These are phyloP conservation scores for Fagopyrum tataricum DNA, from an alignment of 148 eudicot genomes.

Conservation along the genomic window DNA sequence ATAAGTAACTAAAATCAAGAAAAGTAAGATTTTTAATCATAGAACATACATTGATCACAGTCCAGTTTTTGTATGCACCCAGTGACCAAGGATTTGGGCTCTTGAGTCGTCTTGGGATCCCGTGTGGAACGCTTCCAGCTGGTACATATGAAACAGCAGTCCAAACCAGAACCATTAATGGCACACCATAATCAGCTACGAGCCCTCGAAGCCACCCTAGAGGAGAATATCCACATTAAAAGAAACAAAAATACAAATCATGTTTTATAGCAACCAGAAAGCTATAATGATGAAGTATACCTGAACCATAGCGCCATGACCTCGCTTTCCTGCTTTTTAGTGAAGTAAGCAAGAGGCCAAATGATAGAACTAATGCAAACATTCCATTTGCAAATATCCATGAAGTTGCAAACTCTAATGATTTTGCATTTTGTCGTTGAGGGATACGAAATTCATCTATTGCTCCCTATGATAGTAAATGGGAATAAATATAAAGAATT, in stretches of 20 bases:
- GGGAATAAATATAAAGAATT: no score
- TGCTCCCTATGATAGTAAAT: conserved; percentile 40
- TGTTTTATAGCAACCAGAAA: not conserved
- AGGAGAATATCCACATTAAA: not conserved
- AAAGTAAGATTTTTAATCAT: no score
- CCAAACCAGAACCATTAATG: conserved; percentile 75
- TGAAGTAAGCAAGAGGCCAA: no score
- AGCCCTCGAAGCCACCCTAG: conserved; percentile 73
- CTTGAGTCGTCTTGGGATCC: conserved; percentile 77
- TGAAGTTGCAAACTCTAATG: conserved; percentile 43
- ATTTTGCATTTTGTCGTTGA: conserved; percentile 35
- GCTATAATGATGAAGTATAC: conserved; percentile 22
- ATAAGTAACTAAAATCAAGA: no score
- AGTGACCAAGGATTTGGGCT: conserved; percentile 95
- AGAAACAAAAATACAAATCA: not conserved
- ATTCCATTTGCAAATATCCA: conserved; percentile 94
- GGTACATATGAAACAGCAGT: conserved; percentile 76
- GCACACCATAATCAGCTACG: conserved; percentile 19
- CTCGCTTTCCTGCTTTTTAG: conserved; percentile 66
- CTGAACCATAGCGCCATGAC: conserved; percentile 85
- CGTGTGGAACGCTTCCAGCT: conserved; percentile 53
- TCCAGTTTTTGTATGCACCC: conserved; percentile 83
- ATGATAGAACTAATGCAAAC: conserved; percentile 59
- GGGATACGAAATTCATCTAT: conserved; percentile 75
- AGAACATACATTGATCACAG: conserved; percentile 53